Base-by-base conservation (phyloP, 495 filamentous ascomycete species). In the Neurospora sp. region DNA sequence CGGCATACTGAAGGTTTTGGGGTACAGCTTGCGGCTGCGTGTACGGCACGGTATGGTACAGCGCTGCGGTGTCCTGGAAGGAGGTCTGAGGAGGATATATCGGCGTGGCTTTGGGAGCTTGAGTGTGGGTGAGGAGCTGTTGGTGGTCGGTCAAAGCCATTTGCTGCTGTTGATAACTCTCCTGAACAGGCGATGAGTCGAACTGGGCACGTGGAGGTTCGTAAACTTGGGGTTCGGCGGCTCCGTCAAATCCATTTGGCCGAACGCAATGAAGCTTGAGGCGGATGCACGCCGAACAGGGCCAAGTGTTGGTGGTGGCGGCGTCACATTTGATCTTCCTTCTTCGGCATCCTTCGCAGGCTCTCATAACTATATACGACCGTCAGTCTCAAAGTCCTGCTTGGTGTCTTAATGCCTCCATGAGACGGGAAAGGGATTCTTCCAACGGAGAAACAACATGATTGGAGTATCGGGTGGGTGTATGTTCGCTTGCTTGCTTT, bases 291-390 rank as follows among this genome's bases (percentile, higher is more conserved):
- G 96, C 93, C 71, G 94, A 94, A 79, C 96, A 99, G 12, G 96
- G 96, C 96, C 96, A 99, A 37, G 94, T 92, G 82, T 99, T 98
- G 20, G 94, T 98, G 31, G 96, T 97, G 27, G 95, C 96, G 71
- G 96, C 94, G 85, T 99, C 96, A 80, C 96, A 99, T 79, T 98
- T 97, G 78, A 99, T 94, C 78, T 94, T 94, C 70, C 91, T 86
- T 81, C 94, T 90, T 73, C 96, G 87, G 77, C 96, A 99, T 40
- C 96, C 96, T 84, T 98, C 96, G 79, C 96, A 99, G 22, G 96
- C 96, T 82, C 96, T 91, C 95, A 98, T 98, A 69, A 99, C 96
- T 98, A 79, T 45, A 20, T 40, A 70, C 40, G 75, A 69, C 73
- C 76, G 69, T 78, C 71, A 80, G 77, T 73, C 38, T 74, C 72